A percentile compares a stretch with the other conserved stretches of the same genome.
Conservation (phyloP, 73 alveolate species). For the Tetrahymena thermophila region DNA sequence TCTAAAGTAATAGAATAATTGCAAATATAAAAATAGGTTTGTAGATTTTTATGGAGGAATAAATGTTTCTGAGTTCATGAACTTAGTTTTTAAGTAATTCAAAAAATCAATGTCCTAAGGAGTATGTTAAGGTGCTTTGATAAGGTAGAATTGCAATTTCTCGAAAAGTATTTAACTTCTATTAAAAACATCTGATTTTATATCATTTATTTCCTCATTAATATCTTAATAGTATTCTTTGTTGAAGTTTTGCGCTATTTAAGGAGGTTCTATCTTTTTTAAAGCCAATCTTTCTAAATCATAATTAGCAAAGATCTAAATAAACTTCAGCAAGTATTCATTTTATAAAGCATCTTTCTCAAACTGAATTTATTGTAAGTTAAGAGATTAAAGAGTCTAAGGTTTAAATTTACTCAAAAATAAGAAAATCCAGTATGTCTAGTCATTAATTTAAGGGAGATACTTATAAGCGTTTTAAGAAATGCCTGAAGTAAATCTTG, state of each 20-base stretch:
- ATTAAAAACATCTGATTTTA: not conserved
- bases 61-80: not conserved
- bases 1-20: not conserved
- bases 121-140: not conserved
- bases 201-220: not conserved
- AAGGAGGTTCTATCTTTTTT: not conserved
- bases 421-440: not conserved
- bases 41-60: not conserved
- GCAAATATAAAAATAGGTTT: not conserved
- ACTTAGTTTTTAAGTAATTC: not conserved
- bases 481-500: not conserved
- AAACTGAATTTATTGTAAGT: not conserved
- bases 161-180: not conserved
- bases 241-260: not conserved
- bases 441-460: not conserved
- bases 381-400: not conserved
- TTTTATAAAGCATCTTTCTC: not conserved
- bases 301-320: not conserved
- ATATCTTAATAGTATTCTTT: not conserved
- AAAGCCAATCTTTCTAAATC: not conserved
- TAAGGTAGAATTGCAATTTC: not conserved
- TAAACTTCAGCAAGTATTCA: not conserved
- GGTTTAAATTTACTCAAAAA: not conserved
- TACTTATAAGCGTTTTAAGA: not conserved
- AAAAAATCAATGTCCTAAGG: not conserved